A percentile compares a stretch with the other conserved stretches of the same genome.
phyloP scores from a whole-genome alignment of 1,284 basidiomycete genomes.

The Rhodofomes roseus region DNA sequence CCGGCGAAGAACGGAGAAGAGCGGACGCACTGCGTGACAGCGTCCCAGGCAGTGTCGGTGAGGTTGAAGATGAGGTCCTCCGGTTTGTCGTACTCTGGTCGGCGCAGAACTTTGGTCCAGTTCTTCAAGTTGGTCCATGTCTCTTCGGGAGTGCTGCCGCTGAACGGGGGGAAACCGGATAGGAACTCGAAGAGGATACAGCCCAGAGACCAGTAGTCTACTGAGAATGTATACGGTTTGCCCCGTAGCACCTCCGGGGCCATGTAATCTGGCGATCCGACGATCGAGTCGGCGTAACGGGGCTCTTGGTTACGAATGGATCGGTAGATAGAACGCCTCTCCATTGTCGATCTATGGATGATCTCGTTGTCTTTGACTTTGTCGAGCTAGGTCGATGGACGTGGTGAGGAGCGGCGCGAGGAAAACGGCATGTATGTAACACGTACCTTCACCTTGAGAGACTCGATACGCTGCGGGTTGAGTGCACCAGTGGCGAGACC shows the following conservation, averaged over 20 bases:
- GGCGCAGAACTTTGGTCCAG: slow-evolving; percentile 87
- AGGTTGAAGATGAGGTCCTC: slow-evolving; percentile 99
- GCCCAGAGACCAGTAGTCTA: slow-evolving; percentile 98
- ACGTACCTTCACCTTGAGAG: slow-evolving; percentile 86
- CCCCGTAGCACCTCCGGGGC: slow-evolving; percentile 92
- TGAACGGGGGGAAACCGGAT: slow-evolving; percentile 98
- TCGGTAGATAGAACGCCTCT: slow-evolving; percentile 93
- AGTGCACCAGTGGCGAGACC: slow-evolving; percentile 96
- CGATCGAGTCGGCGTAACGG: slow-evolving; percentile 95
- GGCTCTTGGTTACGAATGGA: slow-evolving; percentile 90
- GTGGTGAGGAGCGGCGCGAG: too few species aligned
- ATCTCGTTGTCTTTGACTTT: slow-evolving; percentile 94
- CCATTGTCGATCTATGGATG: slow-evolving; percentile 89
- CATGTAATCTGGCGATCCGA: slow-evolving; percentile 98
- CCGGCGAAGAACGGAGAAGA: too few species aligned
- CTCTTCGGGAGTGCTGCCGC: slow-evolving; percentile 92
- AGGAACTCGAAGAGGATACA: slow-evolving; percentile 99
- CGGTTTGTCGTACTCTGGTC: slow-evolving; percentile 94
- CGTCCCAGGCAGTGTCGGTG: slow-evolving; percentile 92
- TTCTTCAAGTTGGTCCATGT: slow-evolving; percentile 99
- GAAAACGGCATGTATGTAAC: not conserved
- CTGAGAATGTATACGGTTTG: slow-evolving; percentile 92
- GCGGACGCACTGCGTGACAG: slow-evolving; percentile 74
- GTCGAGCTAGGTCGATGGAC: slow-evolving; percentile 65
- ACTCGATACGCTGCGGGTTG: slow-evolving; percentile 94